phyloP scores from a whole-genome alignment of 176 grass and related monocot genomes.

The Pontederia crassipes region DNA sequence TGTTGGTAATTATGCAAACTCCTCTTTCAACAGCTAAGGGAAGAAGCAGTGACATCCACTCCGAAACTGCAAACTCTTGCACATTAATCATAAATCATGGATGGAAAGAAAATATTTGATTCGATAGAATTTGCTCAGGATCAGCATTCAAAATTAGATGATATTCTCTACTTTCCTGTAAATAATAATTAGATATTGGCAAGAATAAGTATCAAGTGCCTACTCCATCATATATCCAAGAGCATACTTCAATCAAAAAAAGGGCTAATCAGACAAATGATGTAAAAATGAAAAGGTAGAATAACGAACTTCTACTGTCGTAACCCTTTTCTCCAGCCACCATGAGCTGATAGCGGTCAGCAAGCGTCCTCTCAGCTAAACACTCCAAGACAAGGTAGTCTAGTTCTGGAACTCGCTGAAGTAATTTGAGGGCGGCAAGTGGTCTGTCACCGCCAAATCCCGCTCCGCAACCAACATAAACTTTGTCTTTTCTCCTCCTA shows the following conservation, averaged over 20 bases:
- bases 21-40: slow-evolving; percentile 59
- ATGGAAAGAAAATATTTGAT: slow-evolving; percentile 1
- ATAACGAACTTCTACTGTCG: slow-evolving; percentile 53
- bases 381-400: slow-evolving; percentile 90
- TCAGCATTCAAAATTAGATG: too few species aligned
- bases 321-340: slow-evolving; percentile 67
- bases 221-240: too few species aligned
- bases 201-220: too few species aligned
- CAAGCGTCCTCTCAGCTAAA: slow-evolving; percentile 86
- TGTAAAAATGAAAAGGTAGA: background rate
- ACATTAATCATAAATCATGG: slow-evolving; percentile 12
- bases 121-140: background rate
- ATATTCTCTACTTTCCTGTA: too few species aligned
- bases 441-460: slow-evolving; percentile 81
- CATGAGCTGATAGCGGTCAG: slow-evolving; percentile 56
- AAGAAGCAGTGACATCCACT: slow-evolving; percentile 81
- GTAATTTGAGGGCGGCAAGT: slow-evolving; percentile 57
- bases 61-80: slow-evolving; percentile 46
- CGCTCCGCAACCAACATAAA: slow-evolving; percentile 76
- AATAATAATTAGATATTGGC: too few species aligned
- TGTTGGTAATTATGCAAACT: slow-evolving; percentile 87
- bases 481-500: slow-evolving; percentile 42
- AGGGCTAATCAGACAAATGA: too few species aligned
- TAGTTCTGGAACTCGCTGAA: slow-evolving; percentile 59
- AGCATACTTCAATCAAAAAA: too few species aligned